Evolutionary conservation across 768 basidiomycete species (phyloP), one percentile per base, ranked within the genome.

Genomic region (Rhodotorula toruloides): DNA sequence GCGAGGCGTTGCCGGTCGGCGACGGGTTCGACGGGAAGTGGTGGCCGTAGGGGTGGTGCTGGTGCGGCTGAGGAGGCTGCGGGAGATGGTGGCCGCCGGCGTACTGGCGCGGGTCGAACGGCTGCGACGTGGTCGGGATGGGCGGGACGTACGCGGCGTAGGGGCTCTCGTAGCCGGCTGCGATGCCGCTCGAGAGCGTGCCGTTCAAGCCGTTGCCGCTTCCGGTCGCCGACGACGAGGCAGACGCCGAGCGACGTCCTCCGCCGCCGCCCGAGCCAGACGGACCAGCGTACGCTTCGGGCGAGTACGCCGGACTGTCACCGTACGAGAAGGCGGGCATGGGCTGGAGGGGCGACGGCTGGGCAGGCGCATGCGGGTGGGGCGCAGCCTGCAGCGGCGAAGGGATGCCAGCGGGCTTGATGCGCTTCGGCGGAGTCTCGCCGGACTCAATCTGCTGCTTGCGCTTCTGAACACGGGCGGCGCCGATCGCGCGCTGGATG

Each of bases 401-500:
- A 2, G 63, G 55, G 16, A 46, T 34, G 16, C 60, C 65, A 16
- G 1, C 4, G 27, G 48, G 29, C 22, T 52, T 52, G 25, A 46
- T 22, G 9, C 65, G 59, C 37, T 67, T 67, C 34, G 52, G 22
- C 5, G 43, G 11, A 34, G 31, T 25, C 34, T 37, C 36, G 34
- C 50, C 50, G 27, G 21, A 14, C 21, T 39, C 47, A 19, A n/a
- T 37, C 46, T 43, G 47, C n/a, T 32, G 54, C 36, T 64, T 61
- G 29, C 68, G 63, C 58, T 69, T 69, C 22, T 54, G 56, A 32
- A 69, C 55, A 17, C 68, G 68, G 9, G 58, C 55, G 16, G 59
- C 59, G 19, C 68, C 68, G 60, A 69, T 69, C 2, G 49, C 68
- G 39, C 68, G 63, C 9, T 44, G 59, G 44, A 69, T 63, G 31